These are phyloP conservation scores for Zanthoxylum bungeanum DNA, from an alignment of 345 rosid genomes.

Conservation along the genomic window DNA sequence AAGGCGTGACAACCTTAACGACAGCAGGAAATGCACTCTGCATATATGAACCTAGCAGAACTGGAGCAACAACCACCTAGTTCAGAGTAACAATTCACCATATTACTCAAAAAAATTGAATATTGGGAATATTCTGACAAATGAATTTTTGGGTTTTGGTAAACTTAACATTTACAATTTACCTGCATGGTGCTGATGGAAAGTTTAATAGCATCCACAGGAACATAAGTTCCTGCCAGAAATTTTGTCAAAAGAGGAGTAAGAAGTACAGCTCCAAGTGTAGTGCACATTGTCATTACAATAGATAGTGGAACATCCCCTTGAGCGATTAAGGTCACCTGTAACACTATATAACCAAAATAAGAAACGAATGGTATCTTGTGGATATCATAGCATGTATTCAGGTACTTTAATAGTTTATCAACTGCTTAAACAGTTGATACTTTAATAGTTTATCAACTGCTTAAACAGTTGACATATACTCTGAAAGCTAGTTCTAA, in stretches of 20 bases:
- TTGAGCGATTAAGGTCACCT: constrained; percentile 69
- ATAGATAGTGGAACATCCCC: constrained; percentile 70
- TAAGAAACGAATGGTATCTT: constrained; percentile 15
- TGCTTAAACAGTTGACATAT: not conserved
- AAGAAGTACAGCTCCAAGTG: constrained; percentile 55
- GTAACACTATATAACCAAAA: constrained; percentile 39
- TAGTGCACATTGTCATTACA: constrained; percentile 63
- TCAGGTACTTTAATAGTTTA: not conserved
- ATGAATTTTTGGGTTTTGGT: not conserved
- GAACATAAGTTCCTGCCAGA: constrained; percentile 65
- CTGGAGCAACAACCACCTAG: constrained; percentile 61
- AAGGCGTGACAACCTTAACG: constrained; percentile 48
- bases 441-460: not conserved
- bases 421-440: not conserved
- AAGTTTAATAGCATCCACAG: constrained; percentile 55
- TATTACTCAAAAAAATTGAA: not conserved
- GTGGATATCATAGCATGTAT: not conserved
- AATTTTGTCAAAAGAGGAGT: constrained; percentile 56
- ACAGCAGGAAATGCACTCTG: constrained; percentile 49
- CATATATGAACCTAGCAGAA: constrained; percentile 56
- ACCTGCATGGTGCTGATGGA: constrained; percentile 72
- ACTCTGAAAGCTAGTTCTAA: not conserved
- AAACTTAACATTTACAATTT: not conserved
- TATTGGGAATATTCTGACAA: not conserved
- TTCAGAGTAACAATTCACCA: not conserved